Evolutionary conservation across 306 rosid genomes (phyloP), one percentile per base, ranked within the genome.

Genomic region (Mimosa pudica): DNA sequence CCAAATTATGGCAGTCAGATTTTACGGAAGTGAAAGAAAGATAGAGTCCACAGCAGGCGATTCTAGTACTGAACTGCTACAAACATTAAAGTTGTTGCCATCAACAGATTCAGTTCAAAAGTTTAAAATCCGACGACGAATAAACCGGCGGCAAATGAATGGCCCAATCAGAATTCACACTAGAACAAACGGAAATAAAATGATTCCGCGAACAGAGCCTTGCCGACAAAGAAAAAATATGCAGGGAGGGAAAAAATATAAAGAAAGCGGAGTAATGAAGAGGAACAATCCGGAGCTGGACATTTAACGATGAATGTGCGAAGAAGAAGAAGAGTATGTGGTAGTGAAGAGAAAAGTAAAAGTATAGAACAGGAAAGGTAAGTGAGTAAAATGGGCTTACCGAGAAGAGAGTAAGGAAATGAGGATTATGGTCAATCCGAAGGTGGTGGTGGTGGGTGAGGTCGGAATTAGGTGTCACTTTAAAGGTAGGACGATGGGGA

Each of bases 381-480:
- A 45, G 49, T 20, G 62, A 49, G 55, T 49, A 10, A 82, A 88
- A 84, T 70, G 49, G 67, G 82, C 89, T 83, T 77, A 94, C 97
- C 85, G 70, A 68, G 45, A 35, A 44, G 30, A 24, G 30, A 24
- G 30, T 24, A 24, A n/a, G 80, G 79, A 78, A 41, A 87, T 83
- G 84, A 82, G 86, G 89, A 83, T 83, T 82, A 89, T 86, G 5
- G 9, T 17, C 0, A 32, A 30, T 12, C 0, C 48, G 60, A n/a
- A 33, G 60, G 57, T 12, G 41, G 32, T 12, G 85, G 33, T 16
- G 79, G 66, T 10, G 66, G 89, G 82, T 74, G 73, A 44, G 87
- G 24, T 86, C 89, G 76, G 89, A 85, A 86, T 55, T 48, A 57
- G 88, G 89, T 86, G 86, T 85, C 86, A 83, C 86, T 82, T 79